Base-by-base conservation (phyloP, 2,329 filamentous ascomycete species). In the Colletotrichum sp. region DNA sequence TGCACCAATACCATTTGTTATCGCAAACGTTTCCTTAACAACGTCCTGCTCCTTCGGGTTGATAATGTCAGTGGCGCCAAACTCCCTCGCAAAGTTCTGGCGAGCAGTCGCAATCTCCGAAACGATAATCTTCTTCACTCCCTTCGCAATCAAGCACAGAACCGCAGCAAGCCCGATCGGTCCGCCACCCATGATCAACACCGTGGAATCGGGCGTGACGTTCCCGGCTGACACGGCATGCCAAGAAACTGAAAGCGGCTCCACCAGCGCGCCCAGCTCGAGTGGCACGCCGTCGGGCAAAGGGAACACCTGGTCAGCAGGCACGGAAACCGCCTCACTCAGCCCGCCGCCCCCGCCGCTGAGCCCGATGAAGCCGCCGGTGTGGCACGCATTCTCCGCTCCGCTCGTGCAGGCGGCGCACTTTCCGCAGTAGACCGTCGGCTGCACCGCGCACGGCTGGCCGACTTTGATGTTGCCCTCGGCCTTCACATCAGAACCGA, bases 161-260 rank as follows among this genome's bases (percentile, higher is more conserved):
- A 93, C 87, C 6, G 93, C 85, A 1, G 90, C 89, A 13, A 93
- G 84, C 0, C 91, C 92, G 64, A 94, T 93, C 0, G 92, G 92
- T 0, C 92, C 92, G 1, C 90, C 91, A 7, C 92, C 92, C 5
- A 93, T 82, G 8, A 94, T 86, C 24, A 94, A 79, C 3, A 89
- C 89, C 1, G 85, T 86, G 16, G 89, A 86, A 2, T 87, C 87
- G 4, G 83, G 75, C 15, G 86, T 86, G 44, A 79, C 74, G 24
- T 73, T 67, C 7, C 77, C 76, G 12, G 78, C 79, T 32, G 78
- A 68, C n/a, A 82, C 88, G 0, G 91, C 92, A 79, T 94, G 92
- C 92, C 92, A 93, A 10, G 90, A 91, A 0, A 94, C 92, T 0
- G 91, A 86, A 4, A 94, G 83, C 0, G 92, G 92, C 78, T 94